These are phyloP conservation scores for Limnomonas spitsbergensis DNA, from an alignment of 139 green algal species.

Conservation along the genomic window DNA sequence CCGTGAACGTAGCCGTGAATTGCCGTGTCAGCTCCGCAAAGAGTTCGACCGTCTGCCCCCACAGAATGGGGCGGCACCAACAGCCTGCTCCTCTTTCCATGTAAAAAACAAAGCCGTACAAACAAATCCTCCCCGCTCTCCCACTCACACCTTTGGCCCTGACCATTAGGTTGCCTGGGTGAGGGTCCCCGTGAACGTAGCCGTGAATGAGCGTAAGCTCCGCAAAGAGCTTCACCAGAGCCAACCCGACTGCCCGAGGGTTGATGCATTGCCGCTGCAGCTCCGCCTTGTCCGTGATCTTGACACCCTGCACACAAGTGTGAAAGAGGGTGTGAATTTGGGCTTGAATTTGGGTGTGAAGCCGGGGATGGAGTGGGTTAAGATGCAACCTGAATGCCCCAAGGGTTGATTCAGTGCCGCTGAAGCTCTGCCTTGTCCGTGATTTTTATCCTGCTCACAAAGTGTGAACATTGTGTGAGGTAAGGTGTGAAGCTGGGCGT, in stretches of 20 bases:
- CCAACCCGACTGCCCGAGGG: constrained; percentile 57
- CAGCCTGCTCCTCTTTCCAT: too few species aligned
- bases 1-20: too few species aligned
- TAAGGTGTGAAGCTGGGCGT: constrained; percentile 65
- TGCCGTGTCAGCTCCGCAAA: too few species aligned
- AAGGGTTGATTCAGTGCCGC: constrained; percentile 40
- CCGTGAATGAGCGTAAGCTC: constrained; percentile 79
- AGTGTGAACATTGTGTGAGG: constrained; percentile 59
- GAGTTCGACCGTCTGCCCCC: too few species aligned
- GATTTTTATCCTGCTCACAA: constrained; percentile 28
- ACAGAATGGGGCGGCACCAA: too few species aligned
- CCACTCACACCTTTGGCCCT: constrained; percentile 7
- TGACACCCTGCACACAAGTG: constrained; percentile 27
- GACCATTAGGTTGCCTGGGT: constrained; percentile 64
- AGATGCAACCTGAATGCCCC: constrained; percentile 68
- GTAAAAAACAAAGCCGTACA: too few species aligned
- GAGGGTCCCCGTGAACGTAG: constrained; percentile 63
- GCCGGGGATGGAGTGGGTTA: constrained; percentile 75
- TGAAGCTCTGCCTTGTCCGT: constrained; percentile 53
- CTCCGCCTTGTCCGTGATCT: constrained; percentile 53
- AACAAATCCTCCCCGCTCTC: too few species aligned
- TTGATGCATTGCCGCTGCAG: constrained; percentile 44
- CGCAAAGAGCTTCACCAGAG: constrained; percentile 75
- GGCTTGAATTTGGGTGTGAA: constrained; percentile 72
- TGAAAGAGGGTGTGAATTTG: constrained; percentile 65